These are phyloP conservation scores for Trichoderma sp. DNA, from an alignment of 2,329 filamentous ascomycete genomes.

Conservation along the genomic window DNA sequence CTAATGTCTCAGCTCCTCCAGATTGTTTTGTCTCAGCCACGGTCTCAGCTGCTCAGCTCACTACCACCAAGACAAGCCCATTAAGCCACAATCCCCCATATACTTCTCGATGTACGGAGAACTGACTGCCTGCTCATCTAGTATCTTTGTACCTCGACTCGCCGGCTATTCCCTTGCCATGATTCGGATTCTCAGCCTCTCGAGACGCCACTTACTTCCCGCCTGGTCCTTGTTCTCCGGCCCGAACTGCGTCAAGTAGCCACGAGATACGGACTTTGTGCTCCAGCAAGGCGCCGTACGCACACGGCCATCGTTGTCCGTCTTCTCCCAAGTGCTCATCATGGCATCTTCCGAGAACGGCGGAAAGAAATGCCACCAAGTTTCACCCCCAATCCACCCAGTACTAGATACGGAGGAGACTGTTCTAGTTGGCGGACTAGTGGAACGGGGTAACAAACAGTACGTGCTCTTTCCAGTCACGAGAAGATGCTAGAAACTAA, in stretches of 20 bases:
- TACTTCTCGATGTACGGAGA: background rate
- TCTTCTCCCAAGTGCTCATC: background rate
- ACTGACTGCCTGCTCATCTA: background rate
- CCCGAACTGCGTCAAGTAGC: background rate
- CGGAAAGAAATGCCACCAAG: background rate
- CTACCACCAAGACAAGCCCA: background rate
- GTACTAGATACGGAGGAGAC: background rate
- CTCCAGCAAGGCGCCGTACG: background rate
- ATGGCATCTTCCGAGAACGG: conserved; percentile 3
- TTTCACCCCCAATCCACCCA: background rate
- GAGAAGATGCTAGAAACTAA: conserved; percentile 5
- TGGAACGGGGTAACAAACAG: conserved; percentile 10
- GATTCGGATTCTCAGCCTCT: conserved; percentile 2
- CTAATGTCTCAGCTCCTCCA: background rate
- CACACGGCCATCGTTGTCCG: background rate
- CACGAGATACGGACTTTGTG: background rate
- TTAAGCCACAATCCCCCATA: background rate
- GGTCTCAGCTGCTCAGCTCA: background rate
- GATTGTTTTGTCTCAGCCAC: background rate
- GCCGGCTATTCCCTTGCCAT: background rate
- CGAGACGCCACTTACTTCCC: background rate
- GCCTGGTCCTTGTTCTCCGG: background rate
- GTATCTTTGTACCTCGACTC: background rate
- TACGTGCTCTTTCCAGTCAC: conserved; percentile 5
- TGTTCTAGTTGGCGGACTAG: background rate